Evolutionary conservation across 441 rosid species (phyloP).

Genomic region (Rhodomyrtus psidioides): DNA sequence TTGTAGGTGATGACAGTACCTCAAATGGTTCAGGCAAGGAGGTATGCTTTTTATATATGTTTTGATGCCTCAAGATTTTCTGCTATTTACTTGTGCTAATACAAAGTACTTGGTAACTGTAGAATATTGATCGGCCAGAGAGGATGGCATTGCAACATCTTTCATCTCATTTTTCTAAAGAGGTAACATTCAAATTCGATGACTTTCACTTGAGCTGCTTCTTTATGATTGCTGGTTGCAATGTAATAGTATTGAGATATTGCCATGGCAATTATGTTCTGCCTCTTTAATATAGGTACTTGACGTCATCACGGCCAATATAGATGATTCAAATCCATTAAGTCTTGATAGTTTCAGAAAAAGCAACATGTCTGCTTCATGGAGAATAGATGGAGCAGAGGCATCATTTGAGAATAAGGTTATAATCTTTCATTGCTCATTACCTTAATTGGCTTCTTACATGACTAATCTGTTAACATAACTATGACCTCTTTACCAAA

Average conservation of each 20-base stretch:
- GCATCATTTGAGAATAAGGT: slow-evolving; percentile 19
- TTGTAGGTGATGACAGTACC: not conserved
- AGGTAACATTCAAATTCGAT: slow-evolving; percentile 40
- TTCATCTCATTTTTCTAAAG: slow-evolving; percentile 64
- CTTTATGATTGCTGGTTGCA: not conserved
- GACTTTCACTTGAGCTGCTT: not conserved
- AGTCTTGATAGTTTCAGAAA: slow-evolving; percentile 81
- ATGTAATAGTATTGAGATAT: not conserved
- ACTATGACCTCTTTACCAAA: not conserved
- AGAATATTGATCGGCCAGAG: slow-evolving; percentile 90
- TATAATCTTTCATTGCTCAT: not conserved
- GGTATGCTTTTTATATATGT: not conserved
- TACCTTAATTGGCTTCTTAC: not conserved
- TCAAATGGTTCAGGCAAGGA: not conserved
- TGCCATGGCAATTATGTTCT: not conserved
- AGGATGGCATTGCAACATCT: slow-evolving; percentile 58
- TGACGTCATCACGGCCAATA: slow-evolving; percentile 58
- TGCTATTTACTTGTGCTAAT: not conserved
- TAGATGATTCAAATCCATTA: slow-evolving; percentile 77
- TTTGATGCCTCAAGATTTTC: not conserved
- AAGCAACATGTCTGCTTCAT: slow-evolving; percentile 69
- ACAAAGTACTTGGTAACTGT: slow-evolving; percentile 12
- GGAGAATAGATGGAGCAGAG: slow-evolving; percentile 41
- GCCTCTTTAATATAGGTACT: slow-evolving; percentile 41
- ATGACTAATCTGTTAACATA: not conserved